Evolutionary conservation across 306 rosid genomes (phyloP).

Genomic region (Pyrus betulifolia): DNA sequence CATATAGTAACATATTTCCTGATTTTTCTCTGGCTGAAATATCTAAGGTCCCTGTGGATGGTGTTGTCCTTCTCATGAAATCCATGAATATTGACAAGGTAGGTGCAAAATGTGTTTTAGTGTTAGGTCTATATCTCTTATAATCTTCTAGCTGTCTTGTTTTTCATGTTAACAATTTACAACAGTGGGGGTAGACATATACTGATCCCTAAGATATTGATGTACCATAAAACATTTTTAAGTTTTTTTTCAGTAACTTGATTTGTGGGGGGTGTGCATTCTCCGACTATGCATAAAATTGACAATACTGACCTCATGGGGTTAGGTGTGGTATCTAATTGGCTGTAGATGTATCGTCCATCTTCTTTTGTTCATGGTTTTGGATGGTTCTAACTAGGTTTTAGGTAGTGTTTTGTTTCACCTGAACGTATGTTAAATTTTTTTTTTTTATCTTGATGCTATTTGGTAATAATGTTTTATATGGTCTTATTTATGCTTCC

Average conservation of each 20-base stretch:
- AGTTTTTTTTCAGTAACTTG: not conserved
- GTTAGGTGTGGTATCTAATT: not conserved
- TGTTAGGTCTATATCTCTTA: not conserved
- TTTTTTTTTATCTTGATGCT: not conserved
- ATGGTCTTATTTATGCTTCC: not conserved
- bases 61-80: constrained; percentile 78
- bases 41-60: constrained; percentile 75
- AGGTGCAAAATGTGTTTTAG: constrained; percentile 9
- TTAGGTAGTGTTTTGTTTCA: constrained; percentile 1
- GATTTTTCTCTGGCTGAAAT: constrained; percentile 76
- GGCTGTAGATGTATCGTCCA: not conserved
- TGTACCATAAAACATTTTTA: not conserved
- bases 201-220: not conserved
- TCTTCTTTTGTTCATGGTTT: constrained; percentile 1
- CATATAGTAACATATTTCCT: constrained; percentile 49
- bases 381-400: not conserved
- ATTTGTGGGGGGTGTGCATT: not conserved
- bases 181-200: not conserved
- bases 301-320: not conserved
- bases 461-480: not conserved
- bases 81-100: constrained; percentile 80
- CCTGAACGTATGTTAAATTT: not conserved
- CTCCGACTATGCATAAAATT: not conserved
- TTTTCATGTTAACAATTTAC: not conserved
- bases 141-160: constrained; percentile 4